These are phyloP conservation scores for Talinum fruticosum DNA, from an alignment of 148 eudicot species.

Conservation along the genomic window DNA sequence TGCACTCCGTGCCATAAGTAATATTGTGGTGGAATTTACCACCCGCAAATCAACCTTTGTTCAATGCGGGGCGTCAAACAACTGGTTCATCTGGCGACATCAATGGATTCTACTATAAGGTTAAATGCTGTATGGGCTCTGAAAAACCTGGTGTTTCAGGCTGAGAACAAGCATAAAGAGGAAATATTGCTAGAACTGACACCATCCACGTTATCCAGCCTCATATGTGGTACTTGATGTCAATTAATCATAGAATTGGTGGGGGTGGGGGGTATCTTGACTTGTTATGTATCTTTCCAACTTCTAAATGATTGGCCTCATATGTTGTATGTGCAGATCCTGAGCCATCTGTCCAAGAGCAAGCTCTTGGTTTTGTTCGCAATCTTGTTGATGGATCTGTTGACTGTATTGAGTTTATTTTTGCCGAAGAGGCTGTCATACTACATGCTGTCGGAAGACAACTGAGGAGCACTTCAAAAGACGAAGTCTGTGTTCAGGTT, in stretches of 20 bases:
- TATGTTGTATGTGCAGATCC: conserved; percentile 47
- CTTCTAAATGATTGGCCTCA: not conserved
- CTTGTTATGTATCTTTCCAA: not conserved
- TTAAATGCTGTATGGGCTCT: conserved; percentile 77
- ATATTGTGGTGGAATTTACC: conserved; percentile 78
- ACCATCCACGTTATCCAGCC: conserved; percentile 61
- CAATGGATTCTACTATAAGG: conserved; percentile 78
- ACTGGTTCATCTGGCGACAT: conserved; percentile 81
- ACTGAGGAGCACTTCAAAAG: conserved; percentile 43
- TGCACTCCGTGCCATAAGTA: conserved; percentile 76
- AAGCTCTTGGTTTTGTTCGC: conserved; percentile 76
- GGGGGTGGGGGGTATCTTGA: not conserved
- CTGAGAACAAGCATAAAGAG: conserved; percentile 62
- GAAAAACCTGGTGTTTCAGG: conserved; percentile 70
- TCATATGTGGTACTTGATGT: conserved; percentile 53
- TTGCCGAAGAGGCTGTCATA: conserved; percentile 60
- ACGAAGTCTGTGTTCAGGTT: conserved; percentile 84
- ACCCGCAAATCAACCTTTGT: conserved; percentile 56
- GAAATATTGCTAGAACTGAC: conserved; percentile 61
- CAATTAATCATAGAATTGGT: not conserved
- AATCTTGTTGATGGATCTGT: conserved; percentile 78
- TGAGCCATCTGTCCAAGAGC: conserved; percentile 88
- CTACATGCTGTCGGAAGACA: conserved; percentile 71
- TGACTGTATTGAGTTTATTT: conserved; percentile 59
- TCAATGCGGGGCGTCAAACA: conserved; percentile 74